Conservation (phyloP, 176 grass and related monocot species). For the Themeda triandra region DNA sequence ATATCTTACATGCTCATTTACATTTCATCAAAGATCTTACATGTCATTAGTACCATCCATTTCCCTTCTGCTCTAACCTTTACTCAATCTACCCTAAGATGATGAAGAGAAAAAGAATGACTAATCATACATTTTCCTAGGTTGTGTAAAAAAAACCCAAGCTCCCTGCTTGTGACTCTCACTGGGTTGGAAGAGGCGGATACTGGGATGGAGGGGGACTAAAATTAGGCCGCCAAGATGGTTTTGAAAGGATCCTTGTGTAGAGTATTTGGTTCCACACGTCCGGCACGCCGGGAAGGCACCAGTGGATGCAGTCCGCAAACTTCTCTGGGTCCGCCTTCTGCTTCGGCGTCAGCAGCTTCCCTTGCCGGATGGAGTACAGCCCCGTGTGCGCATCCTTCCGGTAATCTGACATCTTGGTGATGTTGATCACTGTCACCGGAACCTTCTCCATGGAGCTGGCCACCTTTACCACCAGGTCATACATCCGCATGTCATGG, state of each 20-base stretch:
- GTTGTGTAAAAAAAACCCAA: neutral
- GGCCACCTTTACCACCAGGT: conserved; percentile 39
- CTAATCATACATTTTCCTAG: neutral
- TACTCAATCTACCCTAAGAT: conserved; percentile 6
- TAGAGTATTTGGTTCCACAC: conserved; percentile 87
- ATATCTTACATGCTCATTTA: conserved; percentile 40
- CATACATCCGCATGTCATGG: conserved; percentile 51
- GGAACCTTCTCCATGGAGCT: conserved; percentile 55
- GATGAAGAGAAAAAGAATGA: neutral
- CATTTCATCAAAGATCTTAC: conserved; percentile 37
- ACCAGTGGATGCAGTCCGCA: conserved; percentile 96
- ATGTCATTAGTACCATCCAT: neutral
- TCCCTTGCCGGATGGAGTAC: conserved; percentile 60
- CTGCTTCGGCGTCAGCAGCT: conserved; percentile 68
- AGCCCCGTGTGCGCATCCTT: conserved; percentile 87
- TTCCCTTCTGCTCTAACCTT: conserved; percentile 10
- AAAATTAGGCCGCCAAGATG: neutral
- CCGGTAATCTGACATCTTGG: conserved; percentile 77
- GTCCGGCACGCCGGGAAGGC: conserved; percentile 85
- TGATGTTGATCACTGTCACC: conserved; percentile 68
- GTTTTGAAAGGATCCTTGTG: conserved; percentile 52
- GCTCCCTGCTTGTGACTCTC: conserved; percentile 16
- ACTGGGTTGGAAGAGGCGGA: conserved; percentile 18
- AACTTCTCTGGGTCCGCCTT: conserved; percentile 55
- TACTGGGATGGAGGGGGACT: neutral